phyloP scores from a whole-genome alignment of 2,329 filamentous ascomycete genomes.

The Colletotrichum sidae region DNA sequence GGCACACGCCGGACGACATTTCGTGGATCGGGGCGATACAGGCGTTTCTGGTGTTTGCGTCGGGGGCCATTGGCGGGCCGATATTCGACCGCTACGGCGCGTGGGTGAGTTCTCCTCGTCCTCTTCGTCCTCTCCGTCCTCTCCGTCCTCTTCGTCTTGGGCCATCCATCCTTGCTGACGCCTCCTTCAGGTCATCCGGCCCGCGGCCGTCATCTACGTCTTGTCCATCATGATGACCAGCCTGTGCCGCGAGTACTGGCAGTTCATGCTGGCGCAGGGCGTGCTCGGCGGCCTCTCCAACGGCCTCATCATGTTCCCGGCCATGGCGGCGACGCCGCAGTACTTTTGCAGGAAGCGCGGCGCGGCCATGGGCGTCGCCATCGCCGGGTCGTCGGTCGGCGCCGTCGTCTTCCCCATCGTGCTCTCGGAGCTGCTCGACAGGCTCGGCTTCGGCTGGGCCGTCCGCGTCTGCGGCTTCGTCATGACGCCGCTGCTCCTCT shows the following conservation, averaged over 20 bases:
- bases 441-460: slow-evolving; percentile 41
- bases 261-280: slow-evolving; percentile 55
- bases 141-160: too few species aligned
- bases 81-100: slow-evolving; percentile 40
- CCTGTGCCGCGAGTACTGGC: slow-evolving; percentile 52
- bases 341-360: slow-evolving; percentile 53
- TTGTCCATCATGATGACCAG: slow-evolving; percentile 49
- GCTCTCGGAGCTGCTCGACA: slow-evolving; percentile 51
- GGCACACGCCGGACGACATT: slow-evolving; percentile 41
- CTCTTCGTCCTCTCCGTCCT: too few species aligned
- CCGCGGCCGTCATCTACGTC: slow-evolving; percentile 37
- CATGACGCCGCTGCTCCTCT: slow-evolving; percentile 49
- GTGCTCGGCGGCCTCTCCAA: slow-evolving; percentile 49
- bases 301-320: slow-evolving; percentile 50
- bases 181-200: slow-evolving; percentile 35
- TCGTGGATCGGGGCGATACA: slow-evolving; percentile 44
- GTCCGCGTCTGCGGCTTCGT: slow-evolving; percentile 58
- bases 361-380: slow-evolving; percentile 51
- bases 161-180: background rate
- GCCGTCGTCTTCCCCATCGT: slow-evolving; percentile 58
- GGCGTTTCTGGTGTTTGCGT: slow-evolving; percentile 42
- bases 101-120: slow-evolving; percentile 19
- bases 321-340: slow-evolving; percentile 49
- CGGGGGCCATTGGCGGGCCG: slow-evolving; percentile 37
- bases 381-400: slow-evolving; percentile 54